Conservation (phyloP, 768 basidiomycete genomes). For the Podaxis pistillaris region DNA sequence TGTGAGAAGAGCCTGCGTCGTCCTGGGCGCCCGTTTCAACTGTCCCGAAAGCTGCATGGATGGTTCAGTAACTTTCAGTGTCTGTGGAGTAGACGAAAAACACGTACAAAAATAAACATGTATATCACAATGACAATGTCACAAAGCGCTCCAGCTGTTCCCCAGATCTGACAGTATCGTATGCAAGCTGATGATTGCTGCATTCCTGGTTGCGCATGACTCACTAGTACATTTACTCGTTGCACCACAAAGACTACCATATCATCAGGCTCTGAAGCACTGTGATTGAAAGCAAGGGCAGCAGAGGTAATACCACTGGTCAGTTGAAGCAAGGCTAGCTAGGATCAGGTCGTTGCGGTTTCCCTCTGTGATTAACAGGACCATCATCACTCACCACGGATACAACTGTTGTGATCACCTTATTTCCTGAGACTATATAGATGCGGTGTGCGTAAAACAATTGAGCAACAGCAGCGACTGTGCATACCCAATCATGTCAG, state of each 20-base stretch:
- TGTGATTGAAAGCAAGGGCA: background rate
- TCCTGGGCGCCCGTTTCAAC: background rate
- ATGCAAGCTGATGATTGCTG: background rate
- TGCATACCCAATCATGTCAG: background rate
- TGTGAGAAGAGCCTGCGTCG: background rate
- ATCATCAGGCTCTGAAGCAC: no score
- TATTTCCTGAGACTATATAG: background rate
- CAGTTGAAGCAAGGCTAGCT: background rate
- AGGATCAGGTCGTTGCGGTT: background rate
- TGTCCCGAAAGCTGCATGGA: background rate
- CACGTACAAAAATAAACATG: constrained; percentile 5
- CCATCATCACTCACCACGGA: background rate
- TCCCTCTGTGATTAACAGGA: background rate
- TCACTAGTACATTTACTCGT: background rate
- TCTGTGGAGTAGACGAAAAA: background rate
- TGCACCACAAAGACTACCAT: no score
- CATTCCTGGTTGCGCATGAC: background rate
- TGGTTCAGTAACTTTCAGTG: background rate
- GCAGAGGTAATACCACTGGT: background rate
- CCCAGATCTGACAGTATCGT: background rate
- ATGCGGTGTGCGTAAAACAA: constrained; percentile 2
- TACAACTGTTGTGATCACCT: background rate
- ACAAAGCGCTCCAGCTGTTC: background rate
- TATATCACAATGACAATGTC: constrained; percentile 1
- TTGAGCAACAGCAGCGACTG: background rate